phyloP scores from a whole-genome alignment of 495 filamentous ascomycete genomes.

The Collariella sp. region DNA sequence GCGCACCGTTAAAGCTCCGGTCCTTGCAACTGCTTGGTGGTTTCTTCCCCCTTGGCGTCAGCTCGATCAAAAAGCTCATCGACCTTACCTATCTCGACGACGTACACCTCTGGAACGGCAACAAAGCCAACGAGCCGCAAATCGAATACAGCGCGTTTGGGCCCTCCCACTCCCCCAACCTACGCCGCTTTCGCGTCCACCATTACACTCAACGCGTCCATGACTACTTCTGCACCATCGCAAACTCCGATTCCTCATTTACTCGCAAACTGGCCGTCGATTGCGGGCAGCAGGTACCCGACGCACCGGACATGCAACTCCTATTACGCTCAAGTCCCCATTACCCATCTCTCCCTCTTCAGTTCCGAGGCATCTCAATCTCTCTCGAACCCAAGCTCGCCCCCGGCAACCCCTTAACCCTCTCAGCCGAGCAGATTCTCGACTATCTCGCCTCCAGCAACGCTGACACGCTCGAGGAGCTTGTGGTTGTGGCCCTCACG shows the following conservation, averaged over 20 bases:
- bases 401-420: too few relatives aligned
- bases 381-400: background rate
- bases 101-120: background rate
- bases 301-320: background rate
- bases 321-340: background rate
- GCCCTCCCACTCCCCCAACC: background rate
- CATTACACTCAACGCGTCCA: background rate
- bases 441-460: background rate
- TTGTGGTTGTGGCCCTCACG: background rate
- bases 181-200: background rate
- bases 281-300: background rate
- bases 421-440: background rate
- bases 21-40: background rate
- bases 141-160: background rate
- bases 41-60: background rate
- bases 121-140: too few relatives aligned
- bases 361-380: background rate
- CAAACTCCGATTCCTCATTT: background rate
- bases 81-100: background rate
- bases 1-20: background rate
- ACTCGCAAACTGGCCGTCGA: background rate
- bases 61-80: background rate
- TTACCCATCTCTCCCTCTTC: background rate
- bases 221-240: background rate
- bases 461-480: background rate